Percentiles rank a stretch among this genome's conserved stretches.
Conservation (phyloP, 345 rosid species). For the Orychophragmus violaceus region DNA sequence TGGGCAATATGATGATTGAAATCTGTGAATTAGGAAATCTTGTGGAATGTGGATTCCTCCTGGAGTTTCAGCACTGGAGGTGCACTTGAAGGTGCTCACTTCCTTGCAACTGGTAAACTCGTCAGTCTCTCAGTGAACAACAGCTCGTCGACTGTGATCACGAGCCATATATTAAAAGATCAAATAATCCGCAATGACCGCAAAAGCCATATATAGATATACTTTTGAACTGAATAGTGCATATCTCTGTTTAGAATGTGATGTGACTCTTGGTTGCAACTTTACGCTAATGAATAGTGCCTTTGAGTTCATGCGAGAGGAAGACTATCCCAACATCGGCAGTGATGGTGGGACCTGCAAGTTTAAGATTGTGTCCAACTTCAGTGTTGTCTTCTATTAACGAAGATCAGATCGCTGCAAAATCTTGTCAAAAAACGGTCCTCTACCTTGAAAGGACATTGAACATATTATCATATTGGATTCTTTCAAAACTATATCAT, state of each 20-base stretch:
- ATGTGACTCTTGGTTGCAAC: constrained; percentile 77
- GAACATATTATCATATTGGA: neutral
- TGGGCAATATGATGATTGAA: neutral
- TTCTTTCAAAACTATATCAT: too few relatives aligned
- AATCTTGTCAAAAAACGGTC: constrained; percentile 77
- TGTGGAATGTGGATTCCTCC: constrained; percentile 97
- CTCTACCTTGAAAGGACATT: constrained; percentile 30
- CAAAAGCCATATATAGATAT: neutral
- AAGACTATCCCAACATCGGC: constrained; percentile 80
- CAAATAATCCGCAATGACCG: neutral
- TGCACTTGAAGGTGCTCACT: constrained; percentile 89
- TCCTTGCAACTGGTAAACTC: constrained; percentile 70
- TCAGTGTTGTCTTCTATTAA: constrained; percentile 77
- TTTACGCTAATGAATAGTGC: constrained; percentile 86
- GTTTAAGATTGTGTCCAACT: constrained; percentile 74
- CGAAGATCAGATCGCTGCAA: constrained; percentile 87
- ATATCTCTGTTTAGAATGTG: constrained; percentile 12
- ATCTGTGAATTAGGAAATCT: too few relatives aligned
- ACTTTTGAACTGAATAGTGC: neutral
- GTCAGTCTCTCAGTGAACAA: constrained; percentile 90
- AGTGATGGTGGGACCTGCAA: constrained; percentile 55
- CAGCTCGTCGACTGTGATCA: constrained; percentile 97
- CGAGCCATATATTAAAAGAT: too few relatives aligned
- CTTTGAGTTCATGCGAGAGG: constrained; percentile 73
- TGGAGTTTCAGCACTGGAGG: constrained; percentile 94